Evolutionary conservation across 2,329 filamentous ascomycete genomes (phyloP).

Genomic region (Verticillium albo-atrum): DNA sequence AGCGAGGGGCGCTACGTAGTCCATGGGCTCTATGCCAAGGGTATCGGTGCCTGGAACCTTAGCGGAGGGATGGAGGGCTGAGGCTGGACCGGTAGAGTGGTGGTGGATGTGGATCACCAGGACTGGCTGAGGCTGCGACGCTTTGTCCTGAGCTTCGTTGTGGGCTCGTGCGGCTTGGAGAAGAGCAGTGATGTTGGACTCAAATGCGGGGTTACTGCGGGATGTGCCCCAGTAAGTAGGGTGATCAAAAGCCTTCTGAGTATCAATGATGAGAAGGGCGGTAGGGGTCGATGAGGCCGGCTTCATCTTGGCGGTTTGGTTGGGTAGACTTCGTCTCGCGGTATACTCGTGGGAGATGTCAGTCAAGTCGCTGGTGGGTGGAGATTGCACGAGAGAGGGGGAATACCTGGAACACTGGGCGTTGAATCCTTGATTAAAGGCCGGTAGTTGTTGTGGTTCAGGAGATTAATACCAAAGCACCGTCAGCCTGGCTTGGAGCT

Average conservation of each 20-base stretch:
- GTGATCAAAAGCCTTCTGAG: slow-evolving; percentile 36
- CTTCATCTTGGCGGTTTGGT: slow-evolving; percentile 12
- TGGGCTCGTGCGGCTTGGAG: slow-evolving; percentile 21
- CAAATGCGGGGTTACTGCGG: slow-evolving; percentile 38
- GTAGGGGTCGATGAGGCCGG: slow-evolving; percentile 20
- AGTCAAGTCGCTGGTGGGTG: too few species aligned
- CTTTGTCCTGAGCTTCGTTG: not conserved
- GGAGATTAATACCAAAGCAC: too few species aligned
- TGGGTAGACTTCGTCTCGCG: not conserved
- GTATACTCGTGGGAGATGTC: too few species aligned
- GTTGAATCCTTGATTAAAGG: too few species aligned
- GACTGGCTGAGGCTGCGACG: slow-evolving; percentile 1
- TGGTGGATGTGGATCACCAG: slow-evolving; percentile 42
- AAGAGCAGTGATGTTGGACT: slow-evolving; percentile 34
- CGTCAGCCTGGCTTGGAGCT: too few species aligned
- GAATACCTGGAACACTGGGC: too few species aligned
- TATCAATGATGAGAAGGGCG: slow-evolving; percentile 42
- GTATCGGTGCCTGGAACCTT: slow-evolving; percentile 12
- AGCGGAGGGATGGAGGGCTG: slow-evolving; percentile 29
- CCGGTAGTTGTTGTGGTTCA: too few species aligned
- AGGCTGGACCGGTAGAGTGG: slow-evolving; percentile 27
- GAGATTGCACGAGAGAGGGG: too few species aligned
- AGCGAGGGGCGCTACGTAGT: slow-evolving; percentile 18
- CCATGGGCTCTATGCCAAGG: slow-evolving; percentile 22
- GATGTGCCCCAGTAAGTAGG: slow-evolving; percentile 31